Conservation (phyloP, 1,284 basidiomycete genomes). For the Sparassis latifolia region DNA sequence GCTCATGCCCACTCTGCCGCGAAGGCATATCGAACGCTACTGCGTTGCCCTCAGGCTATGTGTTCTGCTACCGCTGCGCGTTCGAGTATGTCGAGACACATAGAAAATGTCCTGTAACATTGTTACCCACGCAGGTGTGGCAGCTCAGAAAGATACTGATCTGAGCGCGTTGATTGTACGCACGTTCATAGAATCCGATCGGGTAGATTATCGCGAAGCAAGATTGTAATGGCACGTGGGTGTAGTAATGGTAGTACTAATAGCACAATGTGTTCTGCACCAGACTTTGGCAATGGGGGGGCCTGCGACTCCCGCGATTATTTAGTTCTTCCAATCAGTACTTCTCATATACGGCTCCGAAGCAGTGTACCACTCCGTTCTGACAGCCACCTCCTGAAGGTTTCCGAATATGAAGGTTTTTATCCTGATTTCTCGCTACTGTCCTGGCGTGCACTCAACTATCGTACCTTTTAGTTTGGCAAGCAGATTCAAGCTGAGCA, state of each 20-base stretch:
- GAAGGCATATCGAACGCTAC: constrained; percentile 81
- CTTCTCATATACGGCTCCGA: constrained; percentile 2
- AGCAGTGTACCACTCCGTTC: background rate
- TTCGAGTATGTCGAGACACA: constrained; percentile 79
- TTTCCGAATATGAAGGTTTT: constrained; percentile 29
- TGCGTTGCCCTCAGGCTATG: constrained; percentile 88
- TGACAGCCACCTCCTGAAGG: background rate
- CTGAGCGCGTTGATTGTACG: constrained; percentile 28
- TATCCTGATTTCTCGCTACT: background rate
- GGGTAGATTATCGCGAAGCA: constrained; percentile 14
- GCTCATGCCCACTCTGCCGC: constrained; percentile 80
- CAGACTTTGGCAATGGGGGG: constrained; percentile 2
- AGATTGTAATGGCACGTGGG: constrained; percentile 7
- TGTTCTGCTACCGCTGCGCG: constrained; percentile 93
- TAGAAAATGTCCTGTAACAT: constrained; percentile 83
- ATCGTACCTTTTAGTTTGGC: constrained; percentile 68
- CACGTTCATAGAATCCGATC: constrained; percentile 23
- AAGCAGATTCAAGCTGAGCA: constrained; percentile 97
- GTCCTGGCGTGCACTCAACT: constrained; percentile 9
- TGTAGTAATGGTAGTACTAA: too few relatives aligned
- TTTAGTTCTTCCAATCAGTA: background rate
- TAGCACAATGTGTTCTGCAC: too few relatives aligned
- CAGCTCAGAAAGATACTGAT: constrained; percentile 86
- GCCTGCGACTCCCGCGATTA: background rate
- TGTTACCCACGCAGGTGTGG: constrained; percentile 67